Conservation (phyloP, 768 basidiomycete species). For the Vararia minispora region DNA sequence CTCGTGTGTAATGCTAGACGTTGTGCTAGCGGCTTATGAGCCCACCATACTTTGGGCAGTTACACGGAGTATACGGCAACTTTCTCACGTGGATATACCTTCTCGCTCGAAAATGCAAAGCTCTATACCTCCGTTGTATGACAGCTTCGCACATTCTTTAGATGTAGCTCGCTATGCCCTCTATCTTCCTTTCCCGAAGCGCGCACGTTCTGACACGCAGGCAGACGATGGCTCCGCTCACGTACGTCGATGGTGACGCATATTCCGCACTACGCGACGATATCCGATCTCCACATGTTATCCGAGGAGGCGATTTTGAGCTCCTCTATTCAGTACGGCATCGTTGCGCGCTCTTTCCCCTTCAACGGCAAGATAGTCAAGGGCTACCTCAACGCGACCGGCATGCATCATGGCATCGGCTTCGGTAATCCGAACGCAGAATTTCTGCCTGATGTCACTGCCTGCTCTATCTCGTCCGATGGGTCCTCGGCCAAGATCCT, state of each 20-base stretch:
- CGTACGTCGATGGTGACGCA: conserved; percentile 51
- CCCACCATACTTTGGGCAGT: no score
- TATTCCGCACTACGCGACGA: conserved; percentile 45
- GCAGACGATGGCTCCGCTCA: conserved; percentile 65
- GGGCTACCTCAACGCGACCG: conserved; percentile 59
- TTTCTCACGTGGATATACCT: not conserved
- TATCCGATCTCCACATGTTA: conserved; percentile 52
- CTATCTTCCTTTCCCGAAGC: no score
- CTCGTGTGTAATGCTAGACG: no score
- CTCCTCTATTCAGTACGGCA: conserved; percentile 54
- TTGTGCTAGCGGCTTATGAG: no score
- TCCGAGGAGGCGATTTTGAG: conserved; percentile 43
- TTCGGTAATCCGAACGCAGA: conserved; percentile 69
- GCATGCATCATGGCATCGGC: conserved; percentile 44
- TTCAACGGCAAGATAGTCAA: conserved; percentile 57
- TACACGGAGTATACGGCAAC: no score
- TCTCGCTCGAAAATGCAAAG: not conserved
- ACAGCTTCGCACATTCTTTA: no score
- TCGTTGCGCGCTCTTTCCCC: conserved; percentile 64
- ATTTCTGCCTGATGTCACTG: conserved; percentile 55
- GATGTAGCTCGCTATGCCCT: no score
- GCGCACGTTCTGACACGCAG: no score
- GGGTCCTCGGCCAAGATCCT: conserved; percentile 55
- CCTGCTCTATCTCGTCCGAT: conserved; percentile 45
- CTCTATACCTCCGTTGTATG: no score